Conservation (phyloP, 768 basidiomycete genomes). For the Grammothele lineata region DNA sequence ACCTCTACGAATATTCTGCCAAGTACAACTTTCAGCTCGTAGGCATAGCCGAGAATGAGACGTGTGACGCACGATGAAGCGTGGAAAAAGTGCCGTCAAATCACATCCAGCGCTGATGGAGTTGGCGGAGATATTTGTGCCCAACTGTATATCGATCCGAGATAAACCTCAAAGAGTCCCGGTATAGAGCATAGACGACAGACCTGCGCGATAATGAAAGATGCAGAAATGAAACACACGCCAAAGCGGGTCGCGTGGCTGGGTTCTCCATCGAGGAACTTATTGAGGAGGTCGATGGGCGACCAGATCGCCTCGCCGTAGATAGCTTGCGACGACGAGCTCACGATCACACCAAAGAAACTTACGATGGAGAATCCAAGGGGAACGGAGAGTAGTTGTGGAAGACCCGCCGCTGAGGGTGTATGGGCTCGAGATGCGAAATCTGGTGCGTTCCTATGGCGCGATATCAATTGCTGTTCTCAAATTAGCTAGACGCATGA, state of each 20-base stretch:
- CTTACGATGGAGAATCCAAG: constrained; percentile 70
- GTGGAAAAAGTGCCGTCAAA: constrained; percentile 72
- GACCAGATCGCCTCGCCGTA: constrained; percentile 80
- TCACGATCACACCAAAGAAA: constrained; percentile 80
- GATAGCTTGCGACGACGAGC: constrained; percentile 69
- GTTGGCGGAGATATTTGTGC: constrained; percentile 80
- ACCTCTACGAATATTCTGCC: constrained; percentile 75
- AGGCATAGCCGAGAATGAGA: background rate
- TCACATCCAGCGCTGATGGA: constrained; percentile 82
- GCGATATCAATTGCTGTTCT: background rate
- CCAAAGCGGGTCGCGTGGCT: constrained; percentile 66
- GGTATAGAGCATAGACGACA: background rate
- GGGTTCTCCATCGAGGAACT: constrained; percentile 61
- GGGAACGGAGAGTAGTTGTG: constrained; percentile 70
- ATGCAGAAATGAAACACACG: constrained; percentile 74
- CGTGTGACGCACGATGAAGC: constrained; percentile 53
- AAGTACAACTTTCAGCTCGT: background rate
- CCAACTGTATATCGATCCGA: constrained; percentile 27
- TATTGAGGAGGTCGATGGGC: constrained; percentile 65
- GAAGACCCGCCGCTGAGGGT: constrained; percentile 54
- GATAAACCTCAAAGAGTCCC: too few species aligned
- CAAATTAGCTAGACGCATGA: constrained; percentile 9
- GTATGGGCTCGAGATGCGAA: constrained; percentile 62
- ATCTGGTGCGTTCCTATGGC: constrained; percentile 65
- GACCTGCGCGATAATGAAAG: constrained; percentile 77